Conservation (phyloP, 129 eudicot genomes). For the Oenanthe sinensis region DNA sequence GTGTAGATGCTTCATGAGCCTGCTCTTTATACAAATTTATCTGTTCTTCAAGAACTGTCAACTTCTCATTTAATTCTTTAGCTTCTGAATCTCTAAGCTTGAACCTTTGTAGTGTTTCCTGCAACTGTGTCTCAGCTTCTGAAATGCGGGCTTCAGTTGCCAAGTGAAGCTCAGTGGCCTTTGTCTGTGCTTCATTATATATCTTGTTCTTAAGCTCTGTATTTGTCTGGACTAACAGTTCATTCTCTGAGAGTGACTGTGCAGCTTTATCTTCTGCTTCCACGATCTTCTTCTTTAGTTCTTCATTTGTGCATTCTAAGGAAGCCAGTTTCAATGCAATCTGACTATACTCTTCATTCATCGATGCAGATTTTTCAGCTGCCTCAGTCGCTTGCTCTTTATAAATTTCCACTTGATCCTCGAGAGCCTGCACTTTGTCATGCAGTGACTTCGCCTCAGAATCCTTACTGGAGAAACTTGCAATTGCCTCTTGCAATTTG, state of each 20-base stretch:
- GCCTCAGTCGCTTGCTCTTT: conserved; percentile 60
- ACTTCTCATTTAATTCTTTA: conserved; percentile 33
- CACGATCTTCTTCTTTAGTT: conserved; percentile 40
- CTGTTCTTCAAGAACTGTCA: conserved; percentile 33
- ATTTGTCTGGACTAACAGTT: conserved; percentile 53
- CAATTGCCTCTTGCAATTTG: conserved; percentile 62
- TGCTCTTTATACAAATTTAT: conserved; percentile 26
- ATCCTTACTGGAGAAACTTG: conserved; percentile 45
- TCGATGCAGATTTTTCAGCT: conserved; percentile 34
- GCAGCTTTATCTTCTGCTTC: conserved; percentile 61
- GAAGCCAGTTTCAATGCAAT: conserved; percentile 44
- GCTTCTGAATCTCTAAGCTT: conserved; percentile 39
- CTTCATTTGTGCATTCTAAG: conserved; percentile 52
- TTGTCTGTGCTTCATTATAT: conserved; percentile 52
- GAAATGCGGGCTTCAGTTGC: conserved; percentile 37
- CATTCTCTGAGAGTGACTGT: conserved; percentile 46
- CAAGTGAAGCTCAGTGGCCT: conserved; percentile 41
- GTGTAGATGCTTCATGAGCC: conserved; percentile 33
- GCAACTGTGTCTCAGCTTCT: conserved; percentile 32
- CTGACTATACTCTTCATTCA: conserved; percentile 58
- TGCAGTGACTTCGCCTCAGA: conserved; percentile 54
- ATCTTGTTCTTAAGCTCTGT: conserved; percentile 52
- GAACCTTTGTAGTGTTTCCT: conserved; percentile 34
- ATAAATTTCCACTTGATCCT: conserved; percentile 40
- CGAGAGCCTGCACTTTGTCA: conserved; percentile 46